Percentiles rank a stretch among this genome's conserved stretches.
These are phyloP conservation scores for Ganoderma lucidum DNA, from an alignment of 1,284 basidiomycete genomes.

Conservation along the genomic window DNA sequence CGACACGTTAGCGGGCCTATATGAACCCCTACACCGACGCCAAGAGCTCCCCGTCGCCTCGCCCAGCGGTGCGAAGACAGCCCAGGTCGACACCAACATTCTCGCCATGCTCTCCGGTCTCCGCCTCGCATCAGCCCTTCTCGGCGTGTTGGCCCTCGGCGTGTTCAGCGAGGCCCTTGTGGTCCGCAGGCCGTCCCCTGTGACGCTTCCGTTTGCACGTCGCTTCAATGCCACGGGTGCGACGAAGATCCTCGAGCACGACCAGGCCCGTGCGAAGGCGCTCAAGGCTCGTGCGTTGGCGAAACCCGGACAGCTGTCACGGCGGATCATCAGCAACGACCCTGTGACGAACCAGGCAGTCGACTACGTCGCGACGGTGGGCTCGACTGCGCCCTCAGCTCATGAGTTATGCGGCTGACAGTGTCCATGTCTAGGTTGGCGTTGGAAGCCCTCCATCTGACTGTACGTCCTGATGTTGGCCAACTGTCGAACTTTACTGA, in stretches of 20 bases:
- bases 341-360: conserved; percentile 35
- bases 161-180: conserved; percentile 24
- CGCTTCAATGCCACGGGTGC: conserved; percentile 33
- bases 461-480: conserved; percentile 29
- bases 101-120: conserved; percentile 14
- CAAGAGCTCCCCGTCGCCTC: conserved; percentile 1
- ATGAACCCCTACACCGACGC: background rate
- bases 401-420: background rate
- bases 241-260: conserved; percentile 32
- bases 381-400: background rate
- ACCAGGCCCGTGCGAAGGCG: conserved; percentile 35
- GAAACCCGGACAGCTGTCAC: conserved; percentile 2
- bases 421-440: conserved; percentile 29
- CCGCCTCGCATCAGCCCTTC: conserved; percentile 16
- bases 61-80: conserved; percentile 4
- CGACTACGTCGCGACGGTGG: conserved; percentile 36
- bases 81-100: background rate
- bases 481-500: background rate
- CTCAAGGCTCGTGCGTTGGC: conserved; percentile 22
- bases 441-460: conserved; percentile 38
- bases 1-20: background rate
- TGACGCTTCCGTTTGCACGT: conserved; percentile 35
- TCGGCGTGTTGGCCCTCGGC: conserved; percentile 11
- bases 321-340: conserved; percentile 23
- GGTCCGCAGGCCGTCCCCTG: conserved; percentile 24